Base-by-base conservation (phyloP, 768 basidiomycete genomes). In the Coprinellus micaceus region DNA sequence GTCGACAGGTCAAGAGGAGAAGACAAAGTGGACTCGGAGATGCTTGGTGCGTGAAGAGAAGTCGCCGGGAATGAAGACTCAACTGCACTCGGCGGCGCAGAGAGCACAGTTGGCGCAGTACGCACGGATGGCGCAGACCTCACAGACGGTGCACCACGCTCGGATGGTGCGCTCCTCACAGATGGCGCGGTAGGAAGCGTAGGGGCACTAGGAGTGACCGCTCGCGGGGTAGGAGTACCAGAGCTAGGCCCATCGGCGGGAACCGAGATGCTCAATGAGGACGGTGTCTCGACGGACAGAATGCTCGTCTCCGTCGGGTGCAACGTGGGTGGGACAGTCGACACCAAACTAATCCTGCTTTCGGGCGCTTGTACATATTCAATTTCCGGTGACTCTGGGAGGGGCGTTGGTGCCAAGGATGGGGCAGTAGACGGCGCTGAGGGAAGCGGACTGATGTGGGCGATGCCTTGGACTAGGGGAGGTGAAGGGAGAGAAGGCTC, bases 1-100 rank as follows among this genome's bases (percentile, higher is more conserved):
- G 78, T 73, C 0, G 78, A 75, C 41, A 79, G 61, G 46, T 71
- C 77, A 24, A 75, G 74, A 2, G 78, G 63, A 0, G 75, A 74
- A 10, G 73, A 75, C 11, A 49, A 28, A 5, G 47, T 49, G 13
- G 47, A 49, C 28, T 49, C 47, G 4, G 47, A 49, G 28, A 49
- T 26, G 19, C 28, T 30, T 15, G 9, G 21, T 15, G 24, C n/a
- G n/a, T n/a, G 17, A 65, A 24, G 9, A 69, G 61, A n/a, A 66
- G 60, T 7, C 9, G 49, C 30, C 39, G 50, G 30, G 19, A 40
- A 37, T 19, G 44, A 12, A 13, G 56, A 25, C 15, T 21, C 12
- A 17, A 36, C 33, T 9, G 17, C 28, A 15, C 24, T 12, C 3
- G 50, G 36, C 7, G 50, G 22, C 2, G 39, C 30, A 19, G 36